phyloP scores from a whole-genome alignment of 495 filamentous ascomycete species.

The Aspergillus ellipticus region DNA sequence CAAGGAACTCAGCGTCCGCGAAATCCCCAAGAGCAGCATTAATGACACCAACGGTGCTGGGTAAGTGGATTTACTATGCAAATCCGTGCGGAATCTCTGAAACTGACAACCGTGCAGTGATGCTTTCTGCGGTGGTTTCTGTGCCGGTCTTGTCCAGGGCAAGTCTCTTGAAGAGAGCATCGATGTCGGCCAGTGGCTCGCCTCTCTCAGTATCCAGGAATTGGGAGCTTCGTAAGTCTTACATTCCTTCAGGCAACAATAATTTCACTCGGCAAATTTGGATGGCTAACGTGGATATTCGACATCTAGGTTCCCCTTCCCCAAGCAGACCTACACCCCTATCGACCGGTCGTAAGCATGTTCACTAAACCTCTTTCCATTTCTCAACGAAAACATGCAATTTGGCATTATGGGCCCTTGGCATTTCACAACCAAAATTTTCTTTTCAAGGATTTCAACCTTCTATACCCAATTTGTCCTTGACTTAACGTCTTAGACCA shows the following conservation, averaged over 20 bases:
- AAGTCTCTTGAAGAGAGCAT: constrained; percentile 70
- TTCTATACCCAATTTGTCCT: constrained; percentile 43
- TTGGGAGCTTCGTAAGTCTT: constrained; percentile 89
- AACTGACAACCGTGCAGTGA: constrained; percentile 52
- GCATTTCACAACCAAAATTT: constrained; percentile 10
- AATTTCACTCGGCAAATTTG: not conserved
- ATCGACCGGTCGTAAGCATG: constrained; percentile 32
- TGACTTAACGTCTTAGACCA: constrained; percentile 38
- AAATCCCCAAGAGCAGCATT: constrained; percentile 70
- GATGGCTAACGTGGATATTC: constrained; percentile 12
- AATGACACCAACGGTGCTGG: constrained; percentile 94
- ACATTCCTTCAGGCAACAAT: not conserved
- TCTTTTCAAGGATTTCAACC: constrained; percentile 42
- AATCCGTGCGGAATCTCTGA: not conserved
- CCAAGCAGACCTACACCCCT: constrained; percentile 70
- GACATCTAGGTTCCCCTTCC: constrained; percentile 66
- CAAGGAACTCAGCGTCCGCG: constrained; percentile 74
- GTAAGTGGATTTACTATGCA: constrained; percentile 36
- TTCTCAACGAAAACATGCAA: not conserved
- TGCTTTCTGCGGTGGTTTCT: constrained; percentile 92
- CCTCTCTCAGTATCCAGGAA: constrained; percentile 85
- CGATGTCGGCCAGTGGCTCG: constrained; percentile 94
- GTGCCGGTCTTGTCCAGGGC: constrained; percentile 81
- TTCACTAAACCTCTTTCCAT: not conserved
- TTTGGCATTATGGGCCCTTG: not conserved